Base-by-base conservation (phyloP, 1,139 yeast species). In the Magnusiomyces sp. region DNA sequence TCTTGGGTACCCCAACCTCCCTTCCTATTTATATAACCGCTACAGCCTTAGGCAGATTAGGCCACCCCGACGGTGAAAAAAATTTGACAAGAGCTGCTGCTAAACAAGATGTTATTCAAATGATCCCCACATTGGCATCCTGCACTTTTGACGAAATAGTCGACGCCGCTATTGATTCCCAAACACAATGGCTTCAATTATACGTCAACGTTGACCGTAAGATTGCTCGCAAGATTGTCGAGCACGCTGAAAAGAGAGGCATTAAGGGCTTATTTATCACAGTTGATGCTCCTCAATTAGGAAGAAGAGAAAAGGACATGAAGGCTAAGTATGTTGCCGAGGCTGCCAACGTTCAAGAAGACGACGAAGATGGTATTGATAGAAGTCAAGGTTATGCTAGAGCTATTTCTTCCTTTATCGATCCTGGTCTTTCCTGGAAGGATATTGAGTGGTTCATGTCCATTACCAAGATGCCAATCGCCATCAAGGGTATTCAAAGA, bases 211-310 rank as follows among this genome's bases (percentile, higher is more conserved):
- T 81, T 33, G 83, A 81, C 62, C 75, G 92, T 46, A 71, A 74
- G 11, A 68, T 84, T 45, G 81, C 92, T 40, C 70, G 71, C 45
- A 66, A 72, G 37, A 73, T 85, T 58, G 80, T 87, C 29, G 73
- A 74, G 56, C 83, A 83, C 58, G 95, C 94, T 1, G 95, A 84
- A 65, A 61, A 69, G 45, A 69, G 88, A 46, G 95, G 95, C 0
- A 73, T 84, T 60, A 82, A 81, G 61, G 95, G 90, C 0, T 71
- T 88, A 20, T 86, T 86, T 63, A 79, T 88, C 50, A 88, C 95
- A 0, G 97, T 89, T 2, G 97, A 90, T 70, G 96, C 97, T 0
- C 97, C 97, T 2, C 88, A 87, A 56, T 74, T 89, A 52, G 97
- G 97, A n/a, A 79, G 95, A 58, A 79, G 97, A 59, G 97, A 90